phyloP scores from a whole-genome alignment of 495 filamentous ascomycete genomes.

The Neurospora sublineolata region DNA sequence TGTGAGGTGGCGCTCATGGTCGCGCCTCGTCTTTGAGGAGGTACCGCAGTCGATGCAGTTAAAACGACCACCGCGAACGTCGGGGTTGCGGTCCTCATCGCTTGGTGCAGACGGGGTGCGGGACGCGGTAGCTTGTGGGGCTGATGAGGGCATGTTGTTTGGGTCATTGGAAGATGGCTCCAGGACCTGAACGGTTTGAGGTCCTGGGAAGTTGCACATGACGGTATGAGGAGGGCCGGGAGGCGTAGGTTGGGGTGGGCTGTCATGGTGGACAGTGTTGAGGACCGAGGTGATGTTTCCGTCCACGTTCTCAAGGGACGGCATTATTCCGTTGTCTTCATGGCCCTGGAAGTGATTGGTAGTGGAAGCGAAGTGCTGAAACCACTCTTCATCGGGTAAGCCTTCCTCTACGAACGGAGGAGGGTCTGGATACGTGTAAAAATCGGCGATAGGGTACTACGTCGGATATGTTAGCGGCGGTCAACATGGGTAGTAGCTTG shows the following conservation, averaged over 20 bases:
- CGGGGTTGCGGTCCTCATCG: background rate
- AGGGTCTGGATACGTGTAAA: background rate
- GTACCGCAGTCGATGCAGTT: background rate
- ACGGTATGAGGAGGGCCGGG: background rate
- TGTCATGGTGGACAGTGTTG: background rate
- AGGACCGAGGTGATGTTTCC: background rate
- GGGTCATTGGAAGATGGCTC: background rate
- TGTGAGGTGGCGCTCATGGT: background rate
- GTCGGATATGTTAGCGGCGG: background rate
- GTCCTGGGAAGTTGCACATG: background rate
- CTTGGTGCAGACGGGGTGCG: background rate
- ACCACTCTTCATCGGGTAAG: background rate
- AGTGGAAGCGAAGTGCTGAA: background rate
- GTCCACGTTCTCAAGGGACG: fast-evolving
- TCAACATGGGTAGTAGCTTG: background rate
- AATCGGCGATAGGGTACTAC: background rate
- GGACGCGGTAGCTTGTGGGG: background rate
- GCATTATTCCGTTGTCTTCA: fast-evolving
- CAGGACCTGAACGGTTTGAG: background rate
- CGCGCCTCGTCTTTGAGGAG: background rate
- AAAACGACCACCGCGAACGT: background rate
- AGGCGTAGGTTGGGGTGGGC: fast-evolving
- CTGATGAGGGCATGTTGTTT: background rate
- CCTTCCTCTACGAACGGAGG: background rate
- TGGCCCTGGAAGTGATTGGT: background rate